phyloP scores from a whole-genome alignment of 2,329 filamentous ascomycete genomes.

The Fusarium sp. region DNA sequence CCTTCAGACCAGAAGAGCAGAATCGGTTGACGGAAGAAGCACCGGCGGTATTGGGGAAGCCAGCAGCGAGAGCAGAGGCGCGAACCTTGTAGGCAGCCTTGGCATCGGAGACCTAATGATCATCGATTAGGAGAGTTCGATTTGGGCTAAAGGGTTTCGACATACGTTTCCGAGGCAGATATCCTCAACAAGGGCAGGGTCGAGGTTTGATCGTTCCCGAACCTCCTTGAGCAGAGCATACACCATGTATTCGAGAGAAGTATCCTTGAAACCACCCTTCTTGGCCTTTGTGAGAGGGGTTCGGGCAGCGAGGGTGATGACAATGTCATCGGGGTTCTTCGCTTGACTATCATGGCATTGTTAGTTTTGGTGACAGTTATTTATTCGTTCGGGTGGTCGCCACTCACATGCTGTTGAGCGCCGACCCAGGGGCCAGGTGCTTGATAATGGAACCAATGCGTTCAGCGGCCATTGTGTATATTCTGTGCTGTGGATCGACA shows the following conservation, averaged over 20 bases:
- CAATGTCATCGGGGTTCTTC: constrained; percentile 95
- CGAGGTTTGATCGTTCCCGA: constrained; percentile 75
- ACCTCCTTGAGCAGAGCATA: constrained; percentile 85
- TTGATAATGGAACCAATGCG: constrained; percentile 87
- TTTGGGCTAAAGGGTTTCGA: neutral
- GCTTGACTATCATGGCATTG: constrained; percentile 68
- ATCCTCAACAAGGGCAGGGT: constrained; percentile 85
- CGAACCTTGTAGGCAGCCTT: constrained; percentile 93
- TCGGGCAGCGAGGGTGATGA: constrained; percentile 91
- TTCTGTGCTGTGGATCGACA: neutral
- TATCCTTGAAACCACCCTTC: constrained; percentile 97
- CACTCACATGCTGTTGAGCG: constrained; percentile 79
- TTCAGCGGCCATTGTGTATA: constrained; percentile 77
- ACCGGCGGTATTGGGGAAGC: constrained; percentile 89
- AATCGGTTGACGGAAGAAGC: constrained; percentile 91
- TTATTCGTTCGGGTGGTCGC: neutral
- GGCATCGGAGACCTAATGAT: constrained; percentile 74
- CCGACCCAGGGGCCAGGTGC: constrained; percentile 80
- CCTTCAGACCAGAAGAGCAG: constrained; percentile 96
- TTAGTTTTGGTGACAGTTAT: constrained; percentile 3
- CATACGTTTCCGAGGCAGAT: constrained; percentile 89
- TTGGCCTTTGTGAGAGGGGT: constrained; percentile 88
- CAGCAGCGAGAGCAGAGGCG: constrained; percentile 87
- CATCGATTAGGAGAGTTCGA: neutral
- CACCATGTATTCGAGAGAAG: constrained; percentile 84